Evolutionary conservation across 2,329 filamentous ascomycete species (phyloP).

Genomic region (Fusarium veterinarium): DNA sequence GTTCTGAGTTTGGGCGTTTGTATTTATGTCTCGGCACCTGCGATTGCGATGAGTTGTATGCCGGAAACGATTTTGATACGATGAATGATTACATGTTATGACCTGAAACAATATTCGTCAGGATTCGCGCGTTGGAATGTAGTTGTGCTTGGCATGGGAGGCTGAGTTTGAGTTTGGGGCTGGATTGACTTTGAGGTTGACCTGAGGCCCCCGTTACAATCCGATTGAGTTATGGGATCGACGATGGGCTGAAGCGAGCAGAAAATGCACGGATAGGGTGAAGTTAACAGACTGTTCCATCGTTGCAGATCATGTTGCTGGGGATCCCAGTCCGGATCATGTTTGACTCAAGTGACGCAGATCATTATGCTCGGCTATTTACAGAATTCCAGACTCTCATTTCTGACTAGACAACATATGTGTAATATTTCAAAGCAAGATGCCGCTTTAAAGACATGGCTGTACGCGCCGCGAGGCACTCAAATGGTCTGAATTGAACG

Average conservation of each 20-base stretch:
- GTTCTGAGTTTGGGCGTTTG: background rate
- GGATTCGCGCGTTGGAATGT: constrained; percentile 3
- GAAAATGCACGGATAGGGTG: background rate
- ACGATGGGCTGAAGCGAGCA: background rate
- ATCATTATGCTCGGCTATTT: background rate
- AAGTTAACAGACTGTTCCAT: background rate
- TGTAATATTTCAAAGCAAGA: background rate
- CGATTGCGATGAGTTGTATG: background rate
- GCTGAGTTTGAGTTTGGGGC: constrained; percentile 18
- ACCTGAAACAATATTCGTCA: constrained; percentile 2
- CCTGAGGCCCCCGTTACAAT: background rate
- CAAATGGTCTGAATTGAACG: background rate
- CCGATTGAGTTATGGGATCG: constrained; percentile 26
- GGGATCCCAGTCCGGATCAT: background rate
- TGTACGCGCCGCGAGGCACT: constrained; percentile 11
- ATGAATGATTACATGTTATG: constrained; percentile 19
- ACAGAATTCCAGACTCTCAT: too few species aligned
- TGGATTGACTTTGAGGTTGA: background rate
- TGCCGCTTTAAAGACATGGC: background rate
- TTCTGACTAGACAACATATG: too few species aligned
- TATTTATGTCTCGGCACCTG: background rate
- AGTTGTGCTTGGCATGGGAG: background rate
- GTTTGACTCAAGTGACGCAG: background rate
- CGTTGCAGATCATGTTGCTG: background rate
- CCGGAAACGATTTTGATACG: constrained; percentile 3